Evolutionary conservation across 139 green algal species (phyloP).

Genomic region (Monoraphidium neglectum): DNA sequence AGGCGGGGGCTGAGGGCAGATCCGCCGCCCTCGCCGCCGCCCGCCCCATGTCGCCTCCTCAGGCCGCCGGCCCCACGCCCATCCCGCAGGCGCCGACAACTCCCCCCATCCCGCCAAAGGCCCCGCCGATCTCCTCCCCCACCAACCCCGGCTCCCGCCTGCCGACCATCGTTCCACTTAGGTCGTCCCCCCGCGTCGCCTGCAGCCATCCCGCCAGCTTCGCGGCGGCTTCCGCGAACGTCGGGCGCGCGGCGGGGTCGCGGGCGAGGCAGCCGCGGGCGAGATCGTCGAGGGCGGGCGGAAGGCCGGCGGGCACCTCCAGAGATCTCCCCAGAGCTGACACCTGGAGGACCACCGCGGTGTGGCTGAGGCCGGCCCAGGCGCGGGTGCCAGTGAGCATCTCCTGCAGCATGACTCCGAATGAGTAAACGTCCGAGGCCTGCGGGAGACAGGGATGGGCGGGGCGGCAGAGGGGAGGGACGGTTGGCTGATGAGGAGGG

Average conservation of each 20-base stretch:
- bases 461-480: background rate
- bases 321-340: background rate
- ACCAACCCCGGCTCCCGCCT: too few relatives aligned
- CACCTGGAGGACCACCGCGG: background rate
- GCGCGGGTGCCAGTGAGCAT: slow-evolving; percentile 27
- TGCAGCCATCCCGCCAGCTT: background rate
- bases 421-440: slow-evolving; percentile 18
- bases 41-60: too few relatives aligned
- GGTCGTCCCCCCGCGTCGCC: background rate
- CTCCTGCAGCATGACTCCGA: slow-evolving; percentile 41
- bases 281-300: background rate
- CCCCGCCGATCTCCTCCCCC: too few relatives aligned
- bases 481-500: too few relatives aligned
- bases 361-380: slow-evolving; percentile 3
- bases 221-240: background rate
- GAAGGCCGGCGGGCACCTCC: too few relatives aligned
- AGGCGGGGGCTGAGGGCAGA: too few relatives aligned
- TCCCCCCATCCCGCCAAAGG: too few relatives aligned
- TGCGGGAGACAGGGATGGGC: background rate
- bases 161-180: too few relatives aligned
- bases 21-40: too few relatives aligned
- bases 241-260: background rate
- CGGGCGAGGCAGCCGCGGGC: background rate
- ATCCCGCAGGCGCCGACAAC: too few relatives aligned
- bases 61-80: too few relatives aligned